Evolutionary conservation across 176 grass and related monocot species (phyloP), one percentile per base, ranked within the genome.

Genomic region (Oryza australiensis): DNA sequence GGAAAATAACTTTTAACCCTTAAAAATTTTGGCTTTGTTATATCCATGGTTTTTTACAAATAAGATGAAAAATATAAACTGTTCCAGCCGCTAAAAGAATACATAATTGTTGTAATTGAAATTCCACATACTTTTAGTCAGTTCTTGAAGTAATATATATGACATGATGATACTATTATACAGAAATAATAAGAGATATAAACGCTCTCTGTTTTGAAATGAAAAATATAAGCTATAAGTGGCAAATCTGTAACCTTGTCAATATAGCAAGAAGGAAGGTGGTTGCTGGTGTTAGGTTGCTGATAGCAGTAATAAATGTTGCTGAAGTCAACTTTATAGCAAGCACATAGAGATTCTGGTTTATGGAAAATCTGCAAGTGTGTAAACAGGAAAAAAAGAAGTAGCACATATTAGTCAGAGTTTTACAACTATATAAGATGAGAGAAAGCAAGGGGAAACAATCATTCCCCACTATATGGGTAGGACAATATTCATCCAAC

Each of bases 291-390:
- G 83, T 74, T 7, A 83, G 80, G 70, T 92, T 92, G 77, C 18
- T 79, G 62, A 92, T 75, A 26, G 90, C 90, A 14, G 82, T 83
- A 11, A 77, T 79, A 48, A 80, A 80, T 18, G 86, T 92, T 4
- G 86, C 59, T 12, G 86, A 80, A 51, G 90, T 89, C 22, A 86
- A 65, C 74, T 88, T 92, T 72, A 91, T 87, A 34, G 80, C 80
- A 16, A 79, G 24, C 22, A 88, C 72, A 33, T 88, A 91, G 0
- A 91, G 60, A 15, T 87, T 72, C 33, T 91, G 89, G 63, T 75
- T 76, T 63, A 81, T 40, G 26, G 89, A 67, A 32, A 67, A 76
- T 27, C 89, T 91, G 81, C 42, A 82, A 74, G 23, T 26, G 34
- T 18, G 38, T 12, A 62, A 66, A 7, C 20, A 35, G 11, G 34